phyloP scores from a whole-genome alignment of 257 asterid genomes.

The Ophiorrhiza pumila region DNA sequence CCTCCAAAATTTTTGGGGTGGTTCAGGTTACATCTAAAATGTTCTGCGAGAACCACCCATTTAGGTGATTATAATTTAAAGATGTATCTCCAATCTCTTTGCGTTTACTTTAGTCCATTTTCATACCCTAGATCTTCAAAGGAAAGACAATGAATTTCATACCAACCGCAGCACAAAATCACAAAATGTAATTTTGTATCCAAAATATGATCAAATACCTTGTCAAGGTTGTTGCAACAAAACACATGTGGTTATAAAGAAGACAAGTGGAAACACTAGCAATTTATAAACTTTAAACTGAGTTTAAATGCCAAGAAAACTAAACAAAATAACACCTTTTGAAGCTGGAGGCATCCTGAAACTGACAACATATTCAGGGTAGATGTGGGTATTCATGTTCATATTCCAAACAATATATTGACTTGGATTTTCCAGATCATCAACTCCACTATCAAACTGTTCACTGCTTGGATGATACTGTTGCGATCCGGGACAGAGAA shows the following conservation, averaged over 20 bases:
- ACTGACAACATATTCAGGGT: constrained; percentile 28
- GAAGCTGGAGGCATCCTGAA: constrained; percentile 18
- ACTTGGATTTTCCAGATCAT: constrained; percentile 24
- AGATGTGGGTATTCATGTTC: constrained; percentile 26
- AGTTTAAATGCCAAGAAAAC: neutral
- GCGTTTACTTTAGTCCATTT: no score
- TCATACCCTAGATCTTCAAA: neutral
- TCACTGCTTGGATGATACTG: constrained; percentile 26
- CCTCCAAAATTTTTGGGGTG: neutral
- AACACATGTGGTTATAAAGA: neutral
- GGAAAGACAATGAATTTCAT: neutral
- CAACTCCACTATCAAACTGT: constrained; percentile 31
- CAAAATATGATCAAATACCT: neutral
- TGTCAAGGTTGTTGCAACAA: neutral
- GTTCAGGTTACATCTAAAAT: neutral
- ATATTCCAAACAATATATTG: constrained; percentile 27
- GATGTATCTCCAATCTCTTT: neutral
- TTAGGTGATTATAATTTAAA: neutral
- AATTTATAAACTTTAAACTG: neutral
- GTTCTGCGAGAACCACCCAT: neutral
- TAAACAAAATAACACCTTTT: neutral
- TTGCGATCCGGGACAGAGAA: constrained; percentile 24
- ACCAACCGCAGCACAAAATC: neutral
- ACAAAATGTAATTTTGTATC: neutral
- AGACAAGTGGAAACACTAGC: neutral